Evolutionary conservation across 192 early-diverging fungal species (phyloP).

Genomic region (Obelidium mucronatum): DNA sequence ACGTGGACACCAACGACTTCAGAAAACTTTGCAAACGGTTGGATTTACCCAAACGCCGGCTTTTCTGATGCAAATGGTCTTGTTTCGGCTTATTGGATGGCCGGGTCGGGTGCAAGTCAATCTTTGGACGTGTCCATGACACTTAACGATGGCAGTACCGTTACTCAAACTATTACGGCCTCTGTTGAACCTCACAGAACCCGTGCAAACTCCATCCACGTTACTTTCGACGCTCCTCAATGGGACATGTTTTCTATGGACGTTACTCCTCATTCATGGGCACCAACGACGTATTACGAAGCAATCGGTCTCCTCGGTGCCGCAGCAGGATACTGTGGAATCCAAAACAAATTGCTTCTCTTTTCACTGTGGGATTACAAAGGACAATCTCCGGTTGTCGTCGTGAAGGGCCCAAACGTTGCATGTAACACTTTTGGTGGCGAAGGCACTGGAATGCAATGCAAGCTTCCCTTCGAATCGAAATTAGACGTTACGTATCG

Average conservation of each 20-base stretch:
- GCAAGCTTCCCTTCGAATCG: neutral
- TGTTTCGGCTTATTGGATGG: neutral
- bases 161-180: neutral
- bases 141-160: neutral
- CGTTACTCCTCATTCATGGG: slow-evolving; percentile 10
- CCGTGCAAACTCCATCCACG: slow-evolving; percentile 21
- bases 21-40: neutral
- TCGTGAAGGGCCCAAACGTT: neutral
- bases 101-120: neutral
- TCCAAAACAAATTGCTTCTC: slow-evolving; percentile 10
- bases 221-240: neutral
- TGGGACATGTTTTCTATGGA: slow-evolving; percentile 6
- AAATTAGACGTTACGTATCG: slow-evolving; percentile 1
- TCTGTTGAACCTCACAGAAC: slow-evolving; percentile 4
- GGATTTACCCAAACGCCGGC: neutral
- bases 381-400: neutral
- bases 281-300: slow-evolving; percentile 25
- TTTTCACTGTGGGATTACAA: slow-evolving; percentile 1
- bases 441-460: slow-evolving; percentile 21
- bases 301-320: slow-evolving; percentile 10
- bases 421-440: slow-evolving; percentile 8
- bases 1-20: neutral
- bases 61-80: neutral
- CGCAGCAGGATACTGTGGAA: slow-evolving; percentile 24
- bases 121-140: slow-evolving; percentile 1